Base-by-base conservation (phyloP, 768 basidiomycete genomes). In the Suillus plorans region DNA sequence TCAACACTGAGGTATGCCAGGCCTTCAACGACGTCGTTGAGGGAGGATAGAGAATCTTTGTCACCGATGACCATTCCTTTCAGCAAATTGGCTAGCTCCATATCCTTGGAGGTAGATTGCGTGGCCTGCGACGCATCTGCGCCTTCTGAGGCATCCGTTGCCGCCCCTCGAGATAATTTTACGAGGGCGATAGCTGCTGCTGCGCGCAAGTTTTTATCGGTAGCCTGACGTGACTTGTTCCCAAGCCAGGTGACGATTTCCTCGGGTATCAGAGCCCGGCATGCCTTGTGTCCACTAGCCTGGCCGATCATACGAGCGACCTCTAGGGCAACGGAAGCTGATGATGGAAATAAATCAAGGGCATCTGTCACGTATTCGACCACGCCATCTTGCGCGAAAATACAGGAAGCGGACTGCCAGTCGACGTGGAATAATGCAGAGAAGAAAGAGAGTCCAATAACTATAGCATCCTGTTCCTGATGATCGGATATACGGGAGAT, bases 391-490 rank as follows among this genome's bases (percentile, higher is more conserved):
- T 82, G 80, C 44, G 78, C 75, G 63, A 95, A 87, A 61, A 96
- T 86, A 28, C 80, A 69, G 12, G 87, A 80, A 12, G 91, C 94
- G 1, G 86, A 79, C 60, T 82, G 78, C 76, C 87, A 84, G 68
- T 94, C 92, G n/a, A 94, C 86, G 72, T 94, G 92, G 71, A 94
- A 93, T 22, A 96, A 79, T 0, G 91, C 92, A n/a, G 84, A 80
- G 58, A 95, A 80, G 73, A 94, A 89, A 1, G 86, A 82, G 45
- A 90, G 76, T 13, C 86, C 88, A 16, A 79, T 76, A 20, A 89
- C 76, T 34, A 87, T 74, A 9, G 34, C 68, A 42, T 81, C 79
- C 13, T 71, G 64, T 73, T 91, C 87, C 22, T 85, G 79, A 3
- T 84, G 82, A 53, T 88, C 87, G 41, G 83, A 78, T 12, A 94